These are phyloP conservation scores for Nymphaea colorata DNA, from an alignment of 164 flowering plant genomes.

Conservation along the genomic window DNA sequence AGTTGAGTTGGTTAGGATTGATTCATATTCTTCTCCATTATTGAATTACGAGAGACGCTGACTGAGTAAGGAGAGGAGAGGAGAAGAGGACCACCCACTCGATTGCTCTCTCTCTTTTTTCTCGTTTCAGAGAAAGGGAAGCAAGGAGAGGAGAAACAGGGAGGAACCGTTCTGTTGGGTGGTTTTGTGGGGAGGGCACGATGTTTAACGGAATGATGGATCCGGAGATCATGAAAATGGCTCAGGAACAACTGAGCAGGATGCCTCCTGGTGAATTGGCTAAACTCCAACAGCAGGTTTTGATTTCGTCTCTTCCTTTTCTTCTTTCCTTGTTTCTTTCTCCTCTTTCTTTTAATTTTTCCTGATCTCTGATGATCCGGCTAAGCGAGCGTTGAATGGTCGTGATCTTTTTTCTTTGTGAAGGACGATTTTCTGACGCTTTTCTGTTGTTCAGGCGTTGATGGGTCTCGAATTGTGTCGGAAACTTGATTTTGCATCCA, in stretches of 20 bases:
- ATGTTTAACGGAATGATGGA: slow-evolving; percentile 80
- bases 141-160: too few relatives aligned
- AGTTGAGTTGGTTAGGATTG: too few relatives aligned
- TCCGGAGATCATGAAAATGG: slow-evolving; percentile 78
- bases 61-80: too few relatives aligned
- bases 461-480: background rate
- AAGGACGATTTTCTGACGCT: background rate
- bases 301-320: background rate
- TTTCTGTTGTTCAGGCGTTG: too few relatives aligned
- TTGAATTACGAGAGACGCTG: too few relatives aligned
- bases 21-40: too few relatives aligned
- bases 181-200: background rate
- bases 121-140: too few relatives aligned
- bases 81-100: too few relatives aligned
- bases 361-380: background rate
- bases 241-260: slow-evolving; percentile 93
- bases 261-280: slow-evolving; percentile 76
- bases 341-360: background rate
- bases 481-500: background rate
- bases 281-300: slow-evolving; percentile 81
- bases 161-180: too few relatives aligned
- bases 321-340: background rate
- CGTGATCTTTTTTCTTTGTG: background rate
- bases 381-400: background rate
- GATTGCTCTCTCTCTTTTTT: too few relatives aligned